Evolutionary conservation across 768 basidiomycete genomes (phyloP), one percentile per base, ranked within the genome.

Genomic region (Suillus decipiens): DNA sequence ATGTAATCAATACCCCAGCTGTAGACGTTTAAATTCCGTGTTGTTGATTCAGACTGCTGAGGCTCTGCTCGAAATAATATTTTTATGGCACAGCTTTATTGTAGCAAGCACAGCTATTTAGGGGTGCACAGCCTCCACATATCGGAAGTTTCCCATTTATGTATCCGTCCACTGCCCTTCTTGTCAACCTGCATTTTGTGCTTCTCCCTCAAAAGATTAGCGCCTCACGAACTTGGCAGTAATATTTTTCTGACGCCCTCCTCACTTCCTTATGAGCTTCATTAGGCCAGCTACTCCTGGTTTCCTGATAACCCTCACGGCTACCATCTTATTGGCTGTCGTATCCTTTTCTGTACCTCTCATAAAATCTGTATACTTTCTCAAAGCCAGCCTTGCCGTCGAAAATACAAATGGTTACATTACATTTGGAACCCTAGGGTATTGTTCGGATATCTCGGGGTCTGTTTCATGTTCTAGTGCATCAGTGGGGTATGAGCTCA

Each of bases 341-440:
- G 95, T 96, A 28, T 89, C 91, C 47, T 96, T 99, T 78, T 92
- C 89, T 61, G 93, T 95, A 10, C 97, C 96, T 0, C 86, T 88
- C 72, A 81, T 97, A 82, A 96, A 93, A 75, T 88, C 89, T 2
- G 78, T 98, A 48, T 95, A 84, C 79, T 96, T 99, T 77, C 88
- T 98, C 71, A 87, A 89, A 72, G 94, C 93, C 1, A 81, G 78
- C 31, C 79, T 93, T 50, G 66, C 80, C 2, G 75, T 76, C 22
- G 70, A 79, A 39, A 80, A 81, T 28, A 57, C 79, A 53, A 80
- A 76, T 56, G 93, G 90, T 28, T 76, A 82, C 2, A 84, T 96
- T 37, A 92, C 86, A 0, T 90, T 99, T 70, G 96, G 96, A 10
- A 92, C 92, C 0, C 78, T 97, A 59, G 96, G 96, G 0, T 99